Conservation (phyloP, 352 stramenopile species). For the Phytophthora litchii region DNA sequence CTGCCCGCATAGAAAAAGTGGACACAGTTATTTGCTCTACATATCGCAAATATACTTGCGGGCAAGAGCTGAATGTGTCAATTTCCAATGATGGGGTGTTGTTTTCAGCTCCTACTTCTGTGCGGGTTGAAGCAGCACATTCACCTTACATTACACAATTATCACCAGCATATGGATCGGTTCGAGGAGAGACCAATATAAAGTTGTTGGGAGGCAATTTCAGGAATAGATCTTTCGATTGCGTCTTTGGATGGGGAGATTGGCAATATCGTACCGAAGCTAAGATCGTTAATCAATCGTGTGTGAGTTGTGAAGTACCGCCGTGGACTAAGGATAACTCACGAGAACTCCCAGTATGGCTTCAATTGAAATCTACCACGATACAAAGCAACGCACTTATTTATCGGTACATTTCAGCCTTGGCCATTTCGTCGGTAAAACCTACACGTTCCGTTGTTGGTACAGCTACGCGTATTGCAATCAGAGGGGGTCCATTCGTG, state of each 20-base stretch:
- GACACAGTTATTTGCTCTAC: conserved; percentile 24
- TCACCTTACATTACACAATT: conserved; percentile 25
- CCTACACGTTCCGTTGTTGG: conserved; percentile 29
- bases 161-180: conserved; percentile 33
- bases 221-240: conserved; percentile 26
- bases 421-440: conserved; percentile 26
- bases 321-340: conserved; percentile 12
- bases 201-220: conserved; percentile 28
- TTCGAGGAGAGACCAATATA: conserved; percentile 22
- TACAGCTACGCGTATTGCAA: conserved; percentile 9
- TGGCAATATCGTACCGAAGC: conserved; percentile 13
- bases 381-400: conserved; percentile 45
- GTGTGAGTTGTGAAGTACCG: conserved; percentile 36
- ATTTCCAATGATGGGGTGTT: conserved; percentile 41
- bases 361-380: conserved; percentile 26
- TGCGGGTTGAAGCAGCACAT: conserved; percentile 1
- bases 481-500: conserved; percentile 37
- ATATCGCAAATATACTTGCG: neutral
- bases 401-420: conserved; percentile 39
- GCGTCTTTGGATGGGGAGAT: conserved; percentile 47
- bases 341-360: conserved; percentile 36
- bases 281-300: conserved; percentile 31
- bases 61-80: conserved; percentile 28
- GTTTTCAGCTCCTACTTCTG: conserved; percentile 28
- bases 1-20: conserved; percentile 1